A percentile compares a stretch with the other conserved stretches of the same genome.
These are phyloP conservation scores for Ophiobolus disseminans DNA, from an alignment of 2,329 filamentous ascomycete genomes.

Conservation along the genomic window DNA sequence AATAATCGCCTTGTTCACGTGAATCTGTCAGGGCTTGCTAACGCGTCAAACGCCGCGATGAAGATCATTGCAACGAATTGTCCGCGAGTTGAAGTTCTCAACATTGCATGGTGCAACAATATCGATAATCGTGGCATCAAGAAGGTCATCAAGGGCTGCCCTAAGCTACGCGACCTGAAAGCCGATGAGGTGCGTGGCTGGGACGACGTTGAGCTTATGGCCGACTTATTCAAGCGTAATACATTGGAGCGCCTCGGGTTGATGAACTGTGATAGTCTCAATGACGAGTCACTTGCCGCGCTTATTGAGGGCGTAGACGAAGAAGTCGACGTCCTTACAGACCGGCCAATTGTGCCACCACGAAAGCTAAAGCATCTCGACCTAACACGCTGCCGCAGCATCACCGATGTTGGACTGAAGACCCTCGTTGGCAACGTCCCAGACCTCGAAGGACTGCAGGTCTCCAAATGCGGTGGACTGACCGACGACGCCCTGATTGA, in stretches of 20 bases:
- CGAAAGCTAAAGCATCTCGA: constrained; percentile 85
- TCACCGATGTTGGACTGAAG: constrained; percentile 77
- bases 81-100: constrained; percentile 79
- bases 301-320: constrained; percentile 80
- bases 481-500: constrained; percentile 75
- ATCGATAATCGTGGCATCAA: constrained; percentile 79
- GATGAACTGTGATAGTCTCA: constrained; percentile 79
- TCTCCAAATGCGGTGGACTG: constrained; percentile 78
- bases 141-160: constrained; percentile 75
- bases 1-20: constrained; percentile 82
- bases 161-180: constrained; percentile 76
- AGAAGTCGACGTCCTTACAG: constrained; percentile 81
- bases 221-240: constrained; percentile 79
- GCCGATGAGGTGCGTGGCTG: constrained; percentile 84
- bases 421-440: constrained; percentile 77
- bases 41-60: constrained; percentile 83
- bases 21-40: constrained; percentile 82
- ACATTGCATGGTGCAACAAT: constrained; percentile 91
- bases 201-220: constrained; percentile 73
- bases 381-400: constrained; percentile 75
- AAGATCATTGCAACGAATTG: constrained; percentile 84
- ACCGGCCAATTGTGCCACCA: constrained; percentile 75
- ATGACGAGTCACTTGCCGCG: constrained; percentile 73
- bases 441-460: constrained; percentile 79
- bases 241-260: constrained; percentile 82